These are phyloP conservation scores for Yueomyces sp. DNA, from an alignment of 805 yeast genomes.

Conservation along the genomic window DNA sequence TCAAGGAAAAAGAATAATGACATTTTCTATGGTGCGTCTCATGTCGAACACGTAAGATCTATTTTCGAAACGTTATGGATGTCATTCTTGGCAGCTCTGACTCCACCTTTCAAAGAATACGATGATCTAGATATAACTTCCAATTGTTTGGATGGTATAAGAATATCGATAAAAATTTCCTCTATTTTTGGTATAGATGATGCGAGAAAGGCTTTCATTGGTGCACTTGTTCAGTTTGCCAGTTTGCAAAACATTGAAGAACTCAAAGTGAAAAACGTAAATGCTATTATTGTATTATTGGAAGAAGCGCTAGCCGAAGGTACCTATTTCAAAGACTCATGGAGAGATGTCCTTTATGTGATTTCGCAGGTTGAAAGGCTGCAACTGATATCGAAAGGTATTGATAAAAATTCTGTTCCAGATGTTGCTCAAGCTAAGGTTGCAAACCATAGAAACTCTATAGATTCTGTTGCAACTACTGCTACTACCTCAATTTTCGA, in stretches of 20 bases:
- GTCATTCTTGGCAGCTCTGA: constrained; percentile 88
- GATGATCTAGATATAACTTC: constrained; percentile 60
- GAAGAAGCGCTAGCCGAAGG: constrained; percentile 74
- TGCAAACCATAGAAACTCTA: constrained; percentile 36
- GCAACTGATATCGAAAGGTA: constrained; percentile 77
- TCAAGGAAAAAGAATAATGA: constrained; percentile 30
- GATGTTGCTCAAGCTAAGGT: constrained; percentile 69
- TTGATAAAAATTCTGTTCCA: constrained; percentile 72
- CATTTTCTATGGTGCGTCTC: constrained; percentile 69
- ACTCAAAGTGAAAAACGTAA: constrained; percentile 65
- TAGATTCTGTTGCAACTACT: constrained; percentile 38
- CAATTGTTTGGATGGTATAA: constrained; percentile 73
- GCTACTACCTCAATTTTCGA: constrained; percentile 37
- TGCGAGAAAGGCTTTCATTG: constrained; percentile 79
- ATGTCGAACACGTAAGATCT: constrained; percentile 80
- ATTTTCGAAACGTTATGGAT: constrained; percentile 94
- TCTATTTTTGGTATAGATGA: constrained; percentile 72
- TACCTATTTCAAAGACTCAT: constrained; percentile 54
- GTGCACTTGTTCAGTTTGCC: constrained; percentile 80
- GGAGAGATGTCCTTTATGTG: constrained; percentile 73
- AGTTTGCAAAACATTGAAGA: constrained; percentile 69
- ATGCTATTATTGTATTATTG: constrained; percentile 61
- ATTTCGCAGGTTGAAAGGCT: constrained; percentile 86
- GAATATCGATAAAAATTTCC: constrained; percentile 68
- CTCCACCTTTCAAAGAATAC: constrained; percentile 85